Conservation (phyloP, 306 rosid genomes). For the Leucaena leucocephala region DNA sequence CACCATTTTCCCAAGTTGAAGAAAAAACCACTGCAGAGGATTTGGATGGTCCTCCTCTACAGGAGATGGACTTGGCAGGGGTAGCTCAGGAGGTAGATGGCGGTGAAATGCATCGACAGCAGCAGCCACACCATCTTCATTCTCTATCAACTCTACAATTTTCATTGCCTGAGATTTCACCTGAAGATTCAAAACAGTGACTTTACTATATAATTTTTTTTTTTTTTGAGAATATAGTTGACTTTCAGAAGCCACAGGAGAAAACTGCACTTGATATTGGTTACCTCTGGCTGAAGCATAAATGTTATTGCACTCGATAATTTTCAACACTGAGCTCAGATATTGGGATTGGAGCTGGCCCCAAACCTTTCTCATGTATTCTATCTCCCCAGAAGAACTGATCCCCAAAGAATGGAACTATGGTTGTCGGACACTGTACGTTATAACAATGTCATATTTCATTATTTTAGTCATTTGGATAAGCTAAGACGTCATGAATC, state of each 20-base stretch:
- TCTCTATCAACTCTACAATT: constrained; percentile 62
- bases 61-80: constrained; percentile 55
- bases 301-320: constrained; percentile 60
- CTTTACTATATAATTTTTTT: neutral
- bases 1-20: constrained; percentile 61
- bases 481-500: constrained; percentile 5
- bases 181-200: constrained; percentile 39
- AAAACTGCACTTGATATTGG: constrained; percentile 2
- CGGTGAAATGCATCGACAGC: constrained; percentile 83
- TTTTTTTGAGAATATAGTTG: neutral
- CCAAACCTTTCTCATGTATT: constrained; percentile 59
- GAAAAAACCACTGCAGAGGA: constrained; percentile 65
- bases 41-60: constrained; percentile 48
- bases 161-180: constrained; percentile 67
- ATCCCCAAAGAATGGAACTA: constrained; percentile 93
- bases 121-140: constrained; percentile 80
- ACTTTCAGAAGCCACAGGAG: neutral
- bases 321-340: constrained; percentile 51
- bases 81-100: constrained; percentile 72
- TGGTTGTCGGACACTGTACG: constrained; percentile 85
- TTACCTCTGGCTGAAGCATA: constrained; percentile 76
- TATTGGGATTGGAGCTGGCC: constrained; percentile 68
- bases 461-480: constrained; percentile 7
- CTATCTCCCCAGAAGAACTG: constrained; percentile 94
- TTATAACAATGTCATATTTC: constrained; percentile 3